Evolutionary conservation across 345 rosid genomes (phyloP).

Genomic region (Hibiscus tridactylites): DNA sequence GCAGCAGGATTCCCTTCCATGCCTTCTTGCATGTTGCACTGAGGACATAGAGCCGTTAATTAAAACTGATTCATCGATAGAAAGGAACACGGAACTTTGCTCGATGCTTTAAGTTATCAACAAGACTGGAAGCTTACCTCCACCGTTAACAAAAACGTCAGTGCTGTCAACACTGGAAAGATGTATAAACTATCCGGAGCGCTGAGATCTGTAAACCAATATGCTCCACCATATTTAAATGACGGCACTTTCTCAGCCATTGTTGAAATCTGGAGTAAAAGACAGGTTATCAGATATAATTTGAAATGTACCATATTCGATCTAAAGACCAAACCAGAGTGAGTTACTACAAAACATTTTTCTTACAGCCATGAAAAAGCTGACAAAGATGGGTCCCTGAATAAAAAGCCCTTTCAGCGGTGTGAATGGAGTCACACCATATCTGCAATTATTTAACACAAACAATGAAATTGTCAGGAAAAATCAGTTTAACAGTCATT

Average conservation of each 20-base stretch:
- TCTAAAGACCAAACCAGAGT: not conserved
- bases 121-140: conserved; percentile 46
- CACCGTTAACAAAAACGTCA: conserved; percentile 61
- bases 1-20: conserved; percentile 75
- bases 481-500: not conserved
- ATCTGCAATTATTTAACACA: conserved; percentile 31
- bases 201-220: conserved; percentile 73
- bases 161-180: conserved; percentile 59
- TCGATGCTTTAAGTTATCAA: not conserved
- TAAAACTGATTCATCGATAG: not conserved
- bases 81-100: not conserved
- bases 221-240: conserved; percentile 73
- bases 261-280: conserved; percentile 41
- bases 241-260: conserved; percentile 92
- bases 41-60: conserved; percentile 1
- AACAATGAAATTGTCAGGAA: conserved; percentile 4
- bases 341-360: not conserved
- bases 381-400: conserved; percentile 69
- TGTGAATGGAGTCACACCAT: conserved; percentile 73
- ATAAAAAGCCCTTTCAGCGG: conserved; percentile 77
- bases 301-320: not conserved
- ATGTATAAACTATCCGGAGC: conserved; percentile 62
- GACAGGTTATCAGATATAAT: not conserved
- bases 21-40: conserved; percentile 84
- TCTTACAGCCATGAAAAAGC: conserved; percentile 86